Conservation (phyloP, 2,329 filamentous ascomycete species). For the Penicillium sp. region DNA sequence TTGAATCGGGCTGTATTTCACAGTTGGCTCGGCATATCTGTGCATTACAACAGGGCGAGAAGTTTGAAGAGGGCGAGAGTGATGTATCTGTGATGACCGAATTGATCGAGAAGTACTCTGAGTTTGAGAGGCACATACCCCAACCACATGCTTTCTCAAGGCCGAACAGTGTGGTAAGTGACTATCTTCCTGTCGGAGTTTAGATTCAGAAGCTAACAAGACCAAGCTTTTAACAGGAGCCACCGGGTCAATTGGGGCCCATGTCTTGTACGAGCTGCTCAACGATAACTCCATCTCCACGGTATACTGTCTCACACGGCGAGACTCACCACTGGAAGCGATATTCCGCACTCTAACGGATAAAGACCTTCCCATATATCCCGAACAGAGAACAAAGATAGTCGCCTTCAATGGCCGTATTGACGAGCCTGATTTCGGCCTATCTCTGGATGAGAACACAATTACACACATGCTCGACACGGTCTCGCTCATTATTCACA, state of each 20-base stretch:
- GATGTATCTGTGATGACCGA: conserved; percentile 37
- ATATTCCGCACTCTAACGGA: conserved; percentile 20
- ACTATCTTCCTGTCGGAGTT: background rate
- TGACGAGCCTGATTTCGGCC: conserved; percentile 41
- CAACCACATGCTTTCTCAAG: conserved; percentile 20
- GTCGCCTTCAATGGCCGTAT: conserved; percentile 40
- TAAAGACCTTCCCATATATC: conserved; percentile 21
- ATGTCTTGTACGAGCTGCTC: conserved; percentile 39
- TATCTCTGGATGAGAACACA: conserved; percentile 27
- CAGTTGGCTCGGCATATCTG: conserved; percentile 36
- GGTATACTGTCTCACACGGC: conserved; percentile 40
- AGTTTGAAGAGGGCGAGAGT: conserved; percentile 8
- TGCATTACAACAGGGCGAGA: conserved; percentile 25
- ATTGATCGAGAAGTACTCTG: conserved; percentile 47
- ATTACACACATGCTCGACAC: conserved; percentile 39
- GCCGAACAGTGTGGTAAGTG: conserved; percentile 23
- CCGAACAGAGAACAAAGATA: conserved; percentile 33
- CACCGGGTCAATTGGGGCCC: conserved; percentile 44
- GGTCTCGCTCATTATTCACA: conserved; percentile 49
- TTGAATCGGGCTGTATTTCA: conserved; percentile 40
- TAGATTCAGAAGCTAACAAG: background rate
- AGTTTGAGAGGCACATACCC: conserved; percentile 33
- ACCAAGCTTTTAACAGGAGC: conserved; percentile 41
- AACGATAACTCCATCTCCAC: conserved; percentile 32
- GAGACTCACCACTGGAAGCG: conserved; percentile 17